Evolutionary conservation across 2,329 filamentous ascomycete genomes (phyloP).

Genomic region (Chaetomium sp.): DNA sequence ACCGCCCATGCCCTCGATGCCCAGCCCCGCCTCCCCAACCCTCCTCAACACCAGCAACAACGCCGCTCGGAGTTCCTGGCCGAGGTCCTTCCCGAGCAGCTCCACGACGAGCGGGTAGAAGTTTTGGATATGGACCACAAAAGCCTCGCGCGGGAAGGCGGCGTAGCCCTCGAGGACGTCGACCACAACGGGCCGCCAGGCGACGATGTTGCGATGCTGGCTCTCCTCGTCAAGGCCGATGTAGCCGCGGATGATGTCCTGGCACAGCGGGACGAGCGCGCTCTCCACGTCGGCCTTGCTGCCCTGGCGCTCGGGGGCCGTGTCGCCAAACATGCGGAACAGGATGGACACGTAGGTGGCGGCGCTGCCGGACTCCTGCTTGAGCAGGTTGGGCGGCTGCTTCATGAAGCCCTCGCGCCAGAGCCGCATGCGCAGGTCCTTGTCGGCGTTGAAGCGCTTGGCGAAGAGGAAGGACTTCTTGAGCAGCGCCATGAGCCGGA

Average conservation of each 20-base stretch:
- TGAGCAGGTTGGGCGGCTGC: slow-evolving; percentile 94
- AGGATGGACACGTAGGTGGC: slow-evolving; percentile 95
- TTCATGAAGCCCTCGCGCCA: slow-evolving; percentile 99
- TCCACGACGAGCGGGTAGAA: slow-evolving; percentile 90
- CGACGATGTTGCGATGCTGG: slow-evolving; percentile 94
- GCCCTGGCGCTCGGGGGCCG: slow-evolving; percentile 76
- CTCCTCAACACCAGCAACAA: slow-evolving; percentile 77
- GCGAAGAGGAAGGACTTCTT: slow-evolving; percentile 98
- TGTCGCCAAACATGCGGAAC: slow-evolving; percentile 95
- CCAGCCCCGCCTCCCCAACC: slow-evolving; percentile 76
- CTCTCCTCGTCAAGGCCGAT: slow-evolving; percentile 89
- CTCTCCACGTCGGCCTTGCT: slow-evolving; percentile 83
- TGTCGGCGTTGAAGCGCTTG: slow-evolving; percentile 96
- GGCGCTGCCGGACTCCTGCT: slow-evolving; percentile 91
- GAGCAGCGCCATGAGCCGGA: slow-evolving; percentile 88
- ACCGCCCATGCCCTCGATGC: slow-evolving; percentile 54
- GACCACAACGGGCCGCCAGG: slow-evolving; percentile 95
- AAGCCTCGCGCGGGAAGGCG: slow-evolving; percentile 77
- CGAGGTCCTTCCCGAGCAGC: slow-evolving; percentile 79
- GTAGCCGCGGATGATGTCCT: slow-evolving; percentile 88
- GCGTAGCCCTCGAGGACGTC: slow-evolving; percentile 94
- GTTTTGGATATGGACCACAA: slow-evolving; percentile 73
- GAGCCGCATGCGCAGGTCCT: slow-evolving; percentile 88
- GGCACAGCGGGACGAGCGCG: slow-evolving; percentile 90
- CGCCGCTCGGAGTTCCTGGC: slow-evolving; percentile 73